Evolutionary conservation across 352 stramenopile genomes (phyloP).

Genomic region (Blastocystis sp.): DNA sequence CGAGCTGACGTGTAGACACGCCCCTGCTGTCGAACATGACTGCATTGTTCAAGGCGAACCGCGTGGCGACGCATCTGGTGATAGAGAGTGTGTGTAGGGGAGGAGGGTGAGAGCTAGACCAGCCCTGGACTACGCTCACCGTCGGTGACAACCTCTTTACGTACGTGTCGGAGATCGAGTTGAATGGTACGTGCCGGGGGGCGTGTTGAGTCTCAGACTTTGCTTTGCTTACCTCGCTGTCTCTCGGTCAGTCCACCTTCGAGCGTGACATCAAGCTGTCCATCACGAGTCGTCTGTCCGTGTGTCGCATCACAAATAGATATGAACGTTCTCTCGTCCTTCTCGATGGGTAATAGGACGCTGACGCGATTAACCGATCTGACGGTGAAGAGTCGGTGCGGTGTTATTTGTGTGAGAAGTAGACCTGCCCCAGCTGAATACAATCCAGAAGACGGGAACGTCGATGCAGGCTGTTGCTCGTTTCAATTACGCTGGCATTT

Average conservation of each 20-base stretch:
- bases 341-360: neutral
- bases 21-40: slow-evolving; percentile 1
- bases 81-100: neutral
- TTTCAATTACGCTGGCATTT: neutral
- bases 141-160: neutral
- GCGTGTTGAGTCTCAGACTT: neutral
- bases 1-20: neutral
- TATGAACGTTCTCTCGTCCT: neutral
- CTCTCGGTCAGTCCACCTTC: neutral
- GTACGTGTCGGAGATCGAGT: neutral
- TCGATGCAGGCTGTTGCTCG: neutral
- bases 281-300: neutral
- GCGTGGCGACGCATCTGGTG: neutral
- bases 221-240: neutral
- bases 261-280: neutral
- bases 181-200: neutral
- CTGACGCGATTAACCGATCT: neutral
- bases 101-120: neutral
- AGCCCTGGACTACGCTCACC: neutral
- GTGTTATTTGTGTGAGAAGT: neutral
- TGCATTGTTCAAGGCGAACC: neutral
- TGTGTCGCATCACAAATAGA: neutral
- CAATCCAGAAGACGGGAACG: neutral
- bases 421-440: neutral
- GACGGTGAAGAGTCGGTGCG: neutral